Evolutionary conservation across 306 rosid species (phyloP).

Genomic region (Abrus precatorius): DNA sequence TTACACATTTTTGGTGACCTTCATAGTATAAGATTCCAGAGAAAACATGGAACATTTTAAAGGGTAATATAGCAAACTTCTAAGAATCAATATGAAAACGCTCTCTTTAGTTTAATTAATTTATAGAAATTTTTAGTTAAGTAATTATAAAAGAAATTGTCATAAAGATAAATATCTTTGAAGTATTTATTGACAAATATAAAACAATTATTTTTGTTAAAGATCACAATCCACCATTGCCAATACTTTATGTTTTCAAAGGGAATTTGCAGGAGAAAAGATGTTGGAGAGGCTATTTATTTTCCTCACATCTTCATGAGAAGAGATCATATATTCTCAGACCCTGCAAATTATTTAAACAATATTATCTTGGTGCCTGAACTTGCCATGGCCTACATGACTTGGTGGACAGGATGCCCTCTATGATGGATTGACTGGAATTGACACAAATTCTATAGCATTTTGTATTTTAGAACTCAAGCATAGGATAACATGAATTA

Average conservation of each 20-base stretch:
- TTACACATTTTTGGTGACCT: too few relatives aligned
- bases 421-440: constrained; percentile 27
- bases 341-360: constrained; percentile 7
- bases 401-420: constrained; percentile 35
- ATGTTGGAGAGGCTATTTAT: constrained; percentile 17
- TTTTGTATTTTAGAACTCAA: constrained; percentile 24
- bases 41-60: too few relatives aligned
- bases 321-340: constrained; percentile 35
- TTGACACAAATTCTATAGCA: constrained; percentile 47
- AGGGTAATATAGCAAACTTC: background rate
- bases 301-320: background rate
- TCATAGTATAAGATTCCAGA: too few relatives aligned
- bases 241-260: constrained; percentile 26
- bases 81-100: background rate
- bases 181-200: constrained; percentile 21
- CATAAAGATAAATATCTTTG: constrained; percentile 17
- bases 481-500: constrained; percentile 36
- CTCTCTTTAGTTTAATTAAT: background rate
- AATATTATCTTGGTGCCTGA: constrained; percentile 11
- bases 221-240: constrained; percentile 33
- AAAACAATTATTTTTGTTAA: constrained; percentile 17
- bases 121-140: constrained; percentile 6
- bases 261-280: constrained; percentile 29
- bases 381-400: constrained; percentile 27
- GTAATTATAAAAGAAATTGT: constrained; percentile 11